Conservation (phyloP, 2,329 filamentous ascomycete genomes). For the Myotisia sp. region DNA sequence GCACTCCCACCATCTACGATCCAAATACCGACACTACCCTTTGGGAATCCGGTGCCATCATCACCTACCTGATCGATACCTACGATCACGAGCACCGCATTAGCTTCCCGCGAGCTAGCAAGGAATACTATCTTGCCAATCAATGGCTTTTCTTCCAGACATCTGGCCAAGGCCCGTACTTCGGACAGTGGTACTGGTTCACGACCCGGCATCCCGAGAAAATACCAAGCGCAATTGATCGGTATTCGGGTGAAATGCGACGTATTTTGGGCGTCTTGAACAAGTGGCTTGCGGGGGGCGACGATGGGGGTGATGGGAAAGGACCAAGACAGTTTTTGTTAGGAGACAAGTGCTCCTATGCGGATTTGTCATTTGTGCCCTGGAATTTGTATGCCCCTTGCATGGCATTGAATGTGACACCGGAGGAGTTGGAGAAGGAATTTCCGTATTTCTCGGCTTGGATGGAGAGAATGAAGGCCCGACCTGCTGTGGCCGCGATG, state of each 20-base stretch:
- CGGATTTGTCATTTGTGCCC: constrained; percentile 26
- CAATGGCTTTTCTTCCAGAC: constrained; percentile 35
- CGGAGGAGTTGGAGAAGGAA: constrained; percentile 6
- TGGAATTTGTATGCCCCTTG: constrained; percentile 6
- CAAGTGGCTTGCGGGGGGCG: constrained; percentile 17
- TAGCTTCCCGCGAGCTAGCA: constrained; percentile 24
- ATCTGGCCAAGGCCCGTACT: constrained; percentile 24
- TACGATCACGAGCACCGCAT: constrained; percentile 34
- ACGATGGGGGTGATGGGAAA: constrained; percentile 10
- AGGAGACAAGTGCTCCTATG: constrained; percentile 30
- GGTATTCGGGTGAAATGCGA: constrained; percentile 36
- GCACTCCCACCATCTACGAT: constrained; percentile 31
- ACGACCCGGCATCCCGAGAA: constrained; percentile 27
- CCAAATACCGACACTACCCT: constrained; percentile 34
- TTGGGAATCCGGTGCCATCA: constrained; percentile 39
- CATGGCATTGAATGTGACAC: not conserved
- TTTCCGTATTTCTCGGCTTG: constrained; percentile 13
- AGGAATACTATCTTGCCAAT: constrained; percentile 24
- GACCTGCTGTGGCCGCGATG: constrained; percentile 7
- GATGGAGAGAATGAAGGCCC: constrained; percentile 10
- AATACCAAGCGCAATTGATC: constrained; percentile 31
- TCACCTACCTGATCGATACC: constrained; percentile 31
- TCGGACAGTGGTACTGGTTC: constrained; percentile 31
- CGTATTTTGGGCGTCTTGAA: constrained; percentile 36
- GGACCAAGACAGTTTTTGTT: constrained; percentile 25